Percentiles rank a stretch among this genome's conserved stretches.
These are phyloP conservation scores for Viola odorata DNA, from an alignment of 345 rosid genomes.

Conservation along the genomic window DNA sequence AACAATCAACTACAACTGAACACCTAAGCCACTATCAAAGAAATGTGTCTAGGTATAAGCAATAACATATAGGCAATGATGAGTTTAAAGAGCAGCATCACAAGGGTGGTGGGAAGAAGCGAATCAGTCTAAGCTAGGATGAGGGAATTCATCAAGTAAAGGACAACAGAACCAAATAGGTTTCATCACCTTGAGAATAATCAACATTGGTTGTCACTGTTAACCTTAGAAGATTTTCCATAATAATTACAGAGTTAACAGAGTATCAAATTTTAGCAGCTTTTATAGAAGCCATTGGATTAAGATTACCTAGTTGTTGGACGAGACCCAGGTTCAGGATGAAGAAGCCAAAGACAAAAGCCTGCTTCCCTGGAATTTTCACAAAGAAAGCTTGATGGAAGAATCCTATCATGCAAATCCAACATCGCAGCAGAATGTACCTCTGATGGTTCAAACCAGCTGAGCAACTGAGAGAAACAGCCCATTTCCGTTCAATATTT, in stretches of 20 bases:
- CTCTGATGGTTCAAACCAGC: constrained; percentile 48
- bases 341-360: constrained; percentile 81
- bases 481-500: constrained; percentile 14
- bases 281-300: neutral
- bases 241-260: neutral
- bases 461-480: constrained; percentile 52
- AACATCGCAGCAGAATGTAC: constrained; percentile 44
- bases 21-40: neutral
- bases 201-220: too few species aligned
- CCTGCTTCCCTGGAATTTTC: constrained; percentile 63
- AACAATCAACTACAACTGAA: neutral
- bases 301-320: constrained; percentile 62
- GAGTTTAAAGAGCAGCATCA: neutral
- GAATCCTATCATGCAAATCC: constrained; percentile 53
- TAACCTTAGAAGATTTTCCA: too few species aligned
- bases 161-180: neutral
- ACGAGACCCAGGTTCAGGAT: constrained; percentile 65
- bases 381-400: constrained; percentile 61
- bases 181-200: too few species aligned
- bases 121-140: neutral
- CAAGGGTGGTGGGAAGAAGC: neutral
- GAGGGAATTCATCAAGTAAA: neutral
- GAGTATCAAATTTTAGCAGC: neutral
- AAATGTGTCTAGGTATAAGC: neutral
- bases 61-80: too few species aligned